Evolutionary conservation across 106 monocot genomes (phyloP), one percentile per base, ranked within the genome.

Genomic region (Agapanthus africanus): DNA sequence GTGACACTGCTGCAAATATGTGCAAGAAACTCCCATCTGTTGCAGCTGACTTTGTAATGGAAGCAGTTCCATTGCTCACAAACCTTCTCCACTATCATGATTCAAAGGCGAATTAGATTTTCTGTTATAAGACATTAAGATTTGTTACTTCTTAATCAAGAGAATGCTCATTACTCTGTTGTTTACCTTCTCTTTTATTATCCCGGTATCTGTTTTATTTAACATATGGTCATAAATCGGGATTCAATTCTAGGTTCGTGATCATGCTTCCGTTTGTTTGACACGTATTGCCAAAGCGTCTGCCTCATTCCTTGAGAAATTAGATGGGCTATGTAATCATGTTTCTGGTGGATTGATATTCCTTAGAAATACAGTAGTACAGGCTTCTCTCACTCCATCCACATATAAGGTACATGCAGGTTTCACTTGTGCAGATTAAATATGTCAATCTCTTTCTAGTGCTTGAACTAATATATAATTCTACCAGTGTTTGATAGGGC

Each of bases 11-110:
- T 65, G 93, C 92, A 78, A 99, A 99, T 77, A 93, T 99, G 87
- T 99, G 99, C 47, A 89, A 88, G 78, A 99, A 99, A 40, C 82
- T 99, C 37, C 99, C 92, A 61, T 99, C 90, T 50, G 99, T 93
- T 87, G 99, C 99, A 28, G 89, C 93, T 50, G 99, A 99, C 68
- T 99, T 87, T 83, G 93, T 93, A 8, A 99, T 99, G 99, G 93
- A 99, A 78, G 93, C 99, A 26, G 99, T 99, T 67, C 99, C 99
- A 51, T 71, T 99, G 79, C 82, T 99, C n/a, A 99, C 85, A 51
- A 90, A 99, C 37, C 99, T 99, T 69, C 87, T 99, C 10, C 78
- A 93, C 40, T 85, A 93, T 63, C 92, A 93, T 78, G 99, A 99
- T 85, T 79, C 89, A 26, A 99, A 99, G 81, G 99, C 87, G 71